Conservation (phyloP, 352 stramenopile species). For the Elongisporangium undulatum region DNA sequence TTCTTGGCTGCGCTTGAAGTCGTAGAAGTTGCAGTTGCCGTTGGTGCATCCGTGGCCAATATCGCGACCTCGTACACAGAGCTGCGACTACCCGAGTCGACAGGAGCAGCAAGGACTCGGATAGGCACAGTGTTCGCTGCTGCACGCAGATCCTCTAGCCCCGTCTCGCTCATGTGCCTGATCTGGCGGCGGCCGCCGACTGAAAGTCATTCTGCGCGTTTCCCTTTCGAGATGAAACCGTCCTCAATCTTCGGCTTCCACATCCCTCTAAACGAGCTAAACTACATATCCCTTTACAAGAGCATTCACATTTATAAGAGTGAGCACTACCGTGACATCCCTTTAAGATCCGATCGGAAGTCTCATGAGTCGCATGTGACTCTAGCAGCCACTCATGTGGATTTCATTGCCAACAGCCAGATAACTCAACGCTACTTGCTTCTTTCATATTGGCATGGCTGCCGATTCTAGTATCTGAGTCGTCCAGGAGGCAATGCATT, state of each 20-base stretch:
- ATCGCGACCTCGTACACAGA: background rate
- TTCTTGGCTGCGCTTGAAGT: background rate
- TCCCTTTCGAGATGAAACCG: background rate
- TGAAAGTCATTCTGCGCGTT: background rate
- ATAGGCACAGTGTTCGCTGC: background rate
- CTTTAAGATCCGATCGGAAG: no score
- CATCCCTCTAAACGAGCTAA: background rate
- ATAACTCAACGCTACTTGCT: no score
- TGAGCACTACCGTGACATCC: no score
- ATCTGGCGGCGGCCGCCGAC: background rate
- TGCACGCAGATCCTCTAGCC: background rate
- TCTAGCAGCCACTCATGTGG: no score
- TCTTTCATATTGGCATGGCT: no score
- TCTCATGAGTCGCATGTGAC: no score
- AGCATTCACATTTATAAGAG: background rate
- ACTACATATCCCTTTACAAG: background rate
- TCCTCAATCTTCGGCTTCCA: background rate
- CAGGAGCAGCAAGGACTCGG: background rate
- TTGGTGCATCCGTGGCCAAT: background rate
- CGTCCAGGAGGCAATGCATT: background rate
- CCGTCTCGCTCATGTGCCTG: background rate
- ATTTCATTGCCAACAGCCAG: no score
- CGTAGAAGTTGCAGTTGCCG: background rate
- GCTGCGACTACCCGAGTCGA: background rate
- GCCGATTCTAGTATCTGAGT: background rate